phyloP scores from a whole-genome alignment of 371 early-diverging fungal species.

The Syncephalastrum contaminatum region DNA sequence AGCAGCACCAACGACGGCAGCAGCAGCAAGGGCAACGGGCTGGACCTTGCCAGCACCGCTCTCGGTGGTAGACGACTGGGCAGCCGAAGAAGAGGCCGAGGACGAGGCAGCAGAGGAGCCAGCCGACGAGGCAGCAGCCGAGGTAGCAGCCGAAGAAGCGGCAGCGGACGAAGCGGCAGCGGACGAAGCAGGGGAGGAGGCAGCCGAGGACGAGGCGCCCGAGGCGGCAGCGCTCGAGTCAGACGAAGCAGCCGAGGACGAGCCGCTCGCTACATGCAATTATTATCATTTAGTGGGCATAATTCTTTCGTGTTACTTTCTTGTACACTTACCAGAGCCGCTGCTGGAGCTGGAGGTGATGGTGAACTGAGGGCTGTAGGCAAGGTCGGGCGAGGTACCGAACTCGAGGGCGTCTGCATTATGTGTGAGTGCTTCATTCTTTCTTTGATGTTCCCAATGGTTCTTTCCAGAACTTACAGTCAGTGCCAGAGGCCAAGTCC shows the following conservation, averaged over 20 bases:
- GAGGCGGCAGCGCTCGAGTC: constrained; percentile 6
- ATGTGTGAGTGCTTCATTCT: neutral
- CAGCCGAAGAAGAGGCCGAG: constrained; percentile 10
- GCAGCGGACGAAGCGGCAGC: neutral
- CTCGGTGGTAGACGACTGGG: constrained; percentile 7
- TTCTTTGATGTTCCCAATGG: neutral
- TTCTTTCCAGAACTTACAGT: constrained; percentile 37
- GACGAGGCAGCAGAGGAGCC: constrained; percentile 6
- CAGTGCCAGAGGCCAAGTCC: constrained; percentile 25
- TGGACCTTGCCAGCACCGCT: constrained; percentile 14
- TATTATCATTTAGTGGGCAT: neutral
- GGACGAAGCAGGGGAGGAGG: neutral
- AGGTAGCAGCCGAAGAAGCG: constrained; percentile 1
- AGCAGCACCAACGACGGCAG: constrained; percentile 19
- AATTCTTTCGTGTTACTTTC: neutral
- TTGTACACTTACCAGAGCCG: constrained; percentile 13
- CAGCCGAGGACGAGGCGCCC: constrained; percentile 4
- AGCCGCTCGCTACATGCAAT: constrained; percentile 7
- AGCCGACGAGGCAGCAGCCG: constrained; percentile 11
- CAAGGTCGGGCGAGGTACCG: constrained; percentile 26
- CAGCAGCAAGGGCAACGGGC: constrained; percentile 20
- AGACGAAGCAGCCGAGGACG: constrained; percentile 7
- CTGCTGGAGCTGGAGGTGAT: constrained; percentile 30
- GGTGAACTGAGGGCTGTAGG: constrained; percentile 41
- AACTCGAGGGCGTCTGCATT: constrained; percentile 34